A percentile compares a stretch with the other conserved stretches of the same genome.
phyloP scores from a whole-genome alignment of 2,329 filamentous ascomycete species.

The Monilinia aucupariae region DNA sequence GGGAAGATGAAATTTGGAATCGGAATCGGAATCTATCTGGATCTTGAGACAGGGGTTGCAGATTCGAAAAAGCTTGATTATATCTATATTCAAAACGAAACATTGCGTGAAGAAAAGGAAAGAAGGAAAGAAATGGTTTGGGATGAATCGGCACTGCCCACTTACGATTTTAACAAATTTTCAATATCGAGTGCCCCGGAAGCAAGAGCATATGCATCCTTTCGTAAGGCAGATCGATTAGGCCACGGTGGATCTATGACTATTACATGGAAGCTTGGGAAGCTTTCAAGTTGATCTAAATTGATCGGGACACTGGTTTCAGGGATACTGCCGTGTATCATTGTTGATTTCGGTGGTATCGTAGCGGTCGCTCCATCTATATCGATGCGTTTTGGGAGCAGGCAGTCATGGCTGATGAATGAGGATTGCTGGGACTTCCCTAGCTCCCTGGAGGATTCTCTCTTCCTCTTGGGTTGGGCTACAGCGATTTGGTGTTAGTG shows the following conservation, averaged over 20 bases:
- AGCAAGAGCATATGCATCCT: constrained; percentile 42
- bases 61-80: too few species aligned
- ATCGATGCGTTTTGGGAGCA: neutral
- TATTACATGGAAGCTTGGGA: constrained; percentile 59
- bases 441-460: neutral
- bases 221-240: constrained; percentile 65
- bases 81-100: too few species aligned
- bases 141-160: neutral
- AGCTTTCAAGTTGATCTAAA: constrained; percentile 17
- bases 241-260: constrained; percentile 78
- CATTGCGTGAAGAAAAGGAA: too few species aligned
- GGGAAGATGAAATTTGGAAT: constrained; percentile 52
- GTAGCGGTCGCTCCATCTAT: neutral
- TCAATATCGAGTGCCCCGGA: neutral
- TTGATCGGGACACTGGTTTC: neutral
- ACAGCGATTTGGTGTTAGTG: constrained; percentile 11
- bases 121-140: neutral
- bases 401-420: neutral
- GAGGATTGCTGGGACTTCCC: neutral
- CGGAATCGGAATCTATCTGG: too few species aligned
- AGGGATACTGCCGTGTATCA: neutral
- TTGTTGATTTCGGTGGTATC: constrained; percentile 1
- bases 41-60: too few species aligned
- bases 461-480: neutral
- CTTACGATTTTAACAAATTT: neutral